Conservation (phyloP, 2,329 filamentous ascomycete genomes). For the Penicillium sp. region DNA sequence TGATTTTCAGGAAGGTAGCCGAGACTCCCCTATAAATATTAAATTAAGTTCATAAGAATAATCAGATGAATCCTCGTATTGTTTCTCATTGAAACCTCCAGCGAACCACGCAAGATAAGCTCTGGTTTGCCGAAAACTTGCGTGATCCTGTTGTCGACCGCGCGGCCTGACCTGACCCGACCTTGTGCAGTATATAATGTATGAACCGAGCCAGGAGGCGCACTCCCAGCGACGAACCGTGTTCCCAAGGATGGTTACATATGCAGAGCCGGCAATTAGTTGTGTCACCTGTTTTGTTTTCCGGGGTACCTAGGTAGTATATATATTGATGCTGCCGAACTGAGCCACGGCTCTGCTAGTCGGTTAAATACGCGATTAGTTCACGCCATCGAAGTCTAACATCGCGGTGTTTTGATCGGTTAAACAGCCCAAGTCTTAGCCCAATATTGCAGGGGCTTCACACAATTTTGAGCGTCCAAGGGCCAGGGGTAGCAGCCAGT, state of each 20-base stretch:
- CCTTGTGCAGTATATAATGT: no score
- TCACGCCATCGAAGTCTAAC: not conserved
- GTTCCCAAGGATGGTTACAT: slow-evolving; percentile 3
- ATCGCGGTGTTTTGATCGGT: not conserved
- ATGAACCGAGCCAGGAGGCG: no score
- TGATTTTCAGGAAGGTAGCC: not conserved
- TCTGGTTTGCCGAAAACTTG: not conserved
- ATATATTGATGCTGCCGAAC: no score
- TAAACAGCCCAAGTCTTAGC: not conserved
- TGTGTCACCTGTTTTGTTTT: not conserved
- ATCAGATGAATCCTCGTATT: no score
- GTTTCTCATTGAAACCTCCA: not conserved
- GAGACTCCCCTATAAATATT: not conserved
- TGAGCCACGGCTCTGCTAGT: not conserved
- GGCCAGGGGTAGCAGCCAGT: no score
- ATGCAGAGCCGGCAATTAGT: not conserved
- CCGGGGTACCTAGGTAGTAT: not conserved
- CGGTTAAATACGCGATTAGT: slow-evolving; percentile 5
- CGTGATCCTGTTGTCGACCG: not conserved
- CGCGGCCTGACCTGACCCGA: no score
- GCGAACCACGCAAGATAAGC: not conserved
- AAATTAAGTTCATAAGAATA: no score
- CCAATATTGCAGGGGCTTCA: no score
- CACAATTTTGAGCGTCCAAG: no score
- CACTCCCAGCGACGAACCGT: not conserved